Evolutionary conservation across 805 yeast genomes (phyloP).

Genomic region (Candida alai): DNA sequence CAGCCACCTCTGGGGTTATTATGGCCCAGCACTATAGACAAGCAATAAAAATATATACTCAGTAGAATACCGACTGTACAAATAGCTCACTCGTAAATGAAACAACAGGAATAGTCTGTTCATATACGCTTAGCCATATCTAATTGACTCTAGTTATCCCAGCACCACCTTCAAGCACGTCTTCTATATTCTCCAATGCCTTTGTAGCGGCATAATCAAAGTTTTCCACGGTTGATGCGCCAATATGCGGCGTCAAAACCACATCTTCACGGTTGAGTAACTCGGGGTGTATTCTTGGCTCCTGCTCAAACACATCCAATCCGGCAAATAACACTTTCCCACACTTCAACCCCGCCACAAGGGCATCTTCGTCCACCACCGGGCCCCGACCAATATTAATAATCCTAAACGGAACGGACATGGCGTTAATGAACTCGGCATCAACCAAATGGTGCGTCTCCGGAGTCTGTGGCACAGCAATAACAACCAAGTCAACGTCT

Average conservation of each 20-base stretch:
- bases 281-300: slow-evolving; percentile 51
- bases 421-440: slow-evolving; percentile 38
- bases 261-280: slow-evolving; percentile 59
- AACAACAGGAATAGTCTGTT: no score
- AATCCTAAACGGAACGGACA: slow-evolving; percentile 54
- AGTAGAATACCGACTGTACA: no score
- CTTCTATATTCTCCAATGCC: slow-evolving; percentile 54
- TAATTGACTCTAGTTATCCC: slow-evolving; percentile 33
- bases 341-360: slow-evolving; percentile 53
- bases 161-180: slow-evolving; percentile 36
- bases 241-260: slow-evolving; percentile 66
- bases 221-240: slow-evolving; percentile 60
- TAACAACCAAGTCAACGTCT: slow-evolving; percentile 54
- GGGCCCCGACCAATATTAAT: slow-evolving; percentile 77
- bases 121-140: no score
- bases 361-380: slow-evolving; percentile 63
- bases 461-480: slow-evolving; percentile 64
- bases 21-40: no score
- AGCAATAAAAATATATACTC: no score
- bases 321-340: slow-evolving; percentile 68
- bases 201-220: slow-evolving; percentile 47
- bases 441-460: slow-evolving; percentile 56
- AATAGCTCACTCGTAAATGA: no score
- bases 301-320: slow-evolving; percentile 66
- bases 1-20: no score